Evolutionary conservation across 176 grass and related monocot species (phyloP).

Genomic region (Bothriochloa decipiens): DNA sequence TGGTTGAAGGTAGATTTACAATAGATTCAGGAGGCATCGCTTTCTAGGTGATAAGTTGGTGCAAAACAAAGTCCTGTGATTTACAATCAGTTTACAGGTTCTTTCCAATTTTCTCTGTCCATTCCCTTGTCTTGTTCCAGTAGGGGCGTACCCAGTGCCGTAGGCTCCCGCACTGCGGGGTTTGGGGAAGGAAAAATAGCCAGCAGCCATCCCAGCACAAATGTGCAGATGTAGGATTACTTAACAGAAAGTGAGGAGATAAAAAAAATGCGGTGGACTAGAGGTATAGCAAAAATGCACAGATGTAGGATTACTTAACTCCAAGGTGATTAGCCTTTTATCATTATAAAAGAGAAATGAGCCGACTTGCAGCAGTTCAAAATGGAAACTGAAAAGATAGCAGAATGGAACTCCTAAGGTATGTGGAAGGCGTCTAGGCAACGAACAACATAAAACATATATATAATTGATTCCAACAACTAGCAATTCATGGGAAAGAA

Average conservation of each 20-base stretch:
- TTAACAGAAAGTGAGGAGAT: too few species aligned
- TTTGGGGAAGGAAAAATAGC: too few species aligned
- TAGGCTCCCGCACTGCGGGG: too few species aligned
- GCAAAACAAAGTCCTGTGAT: not conserved
- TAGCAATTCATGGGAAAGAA: not conserved
- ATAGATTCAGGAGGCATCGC: not conserved
- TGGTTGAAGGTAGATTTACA: slow-evolving; percentile 43
- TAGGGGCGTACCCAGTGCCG: too few species aligned
- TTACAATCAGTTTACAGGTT: not conserved
- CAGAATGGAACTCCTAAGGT: not conserved
- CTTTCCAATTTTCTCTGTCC: not conserved
- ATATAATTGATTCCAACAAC: not conserved
- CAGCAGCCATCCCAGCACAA: too few species aligned
- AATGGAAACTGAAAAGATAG: not conserved
- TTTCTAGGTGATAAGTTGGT: slow-evolving; percentile 50
- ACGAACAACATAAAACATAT: not conserved
- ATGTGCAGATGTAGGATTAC: not conserved
- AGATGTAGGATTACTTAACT: not conserved
- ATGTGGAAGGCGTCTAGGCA: not conserved
- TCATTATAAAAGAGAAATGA: not conserved
- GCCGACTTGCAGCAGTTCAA: not conserved
- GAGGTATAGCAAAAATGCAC: too few species aligned
- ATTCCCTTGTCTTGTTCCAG: not conserved
- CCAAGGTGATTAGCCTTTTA: not conserved
- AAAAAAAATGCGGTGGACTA: too few species aligned